phyloP scores from a whole-genome alignment of 164 flowering plant genomes.

The Chimonanthus praecox region DNA sequence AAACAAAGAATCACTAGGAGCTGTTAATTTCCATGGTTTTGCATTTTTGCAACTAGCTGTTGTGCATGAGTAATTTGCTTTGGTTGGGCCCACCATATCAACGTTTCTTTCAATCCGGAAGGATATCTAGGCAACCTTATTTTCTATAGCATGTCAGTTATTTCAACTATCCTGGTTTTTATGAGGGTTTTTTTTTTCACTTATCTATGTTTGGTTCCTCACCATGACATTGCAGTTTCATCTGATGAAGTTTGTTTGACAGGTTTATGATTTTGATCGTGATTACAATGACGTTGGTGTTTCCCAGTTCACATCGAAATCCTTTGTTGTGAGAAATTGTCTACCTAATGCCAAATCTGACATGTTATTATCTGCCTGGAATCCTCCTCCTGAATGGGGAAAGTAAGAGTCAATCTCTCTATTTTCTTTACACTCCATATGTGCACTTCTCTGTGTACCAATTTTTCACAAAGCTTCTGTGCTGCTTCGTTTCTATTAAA shows the following conservation, averaged over 20 bases:
- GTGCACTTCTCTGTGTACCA: not conserved
- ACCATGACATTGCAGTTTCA: not conserved
- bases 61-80: not conserved
- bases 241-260: conserved; percentile 20
- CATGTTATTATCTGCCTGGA: conserved; percentile 92
- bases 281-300: conserved; percentile 97
- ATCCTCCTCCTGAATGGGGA: conserved; percentile 99
- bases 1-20: not conserved
- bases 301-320: conserved; percentile 82
- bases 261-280: conserved; percentile 96
- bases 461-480: not conserved
- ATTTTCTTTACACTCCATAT: not conserved
- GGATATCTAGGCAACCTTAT: no score
- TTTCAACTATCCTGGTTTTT: not conserved
- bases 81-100: no score
- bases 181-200: not conserved
- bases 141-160: not conserved
- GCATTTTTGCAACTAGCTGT: not conserved
- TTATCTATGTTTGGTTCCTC: not conserved
- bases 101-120: no score
- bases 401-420: conserved; percentile 46
- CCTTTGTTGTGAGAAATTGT: conserved; percentile 85
- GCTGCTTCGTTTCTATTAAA: not conserved
- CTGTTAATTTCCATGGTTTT: not conserved
- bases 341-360: conserved; percentile 89